phyloP scores from a whole-genome alignment of 441 rosid species.

The Dalechampia spathulata region DNA sequence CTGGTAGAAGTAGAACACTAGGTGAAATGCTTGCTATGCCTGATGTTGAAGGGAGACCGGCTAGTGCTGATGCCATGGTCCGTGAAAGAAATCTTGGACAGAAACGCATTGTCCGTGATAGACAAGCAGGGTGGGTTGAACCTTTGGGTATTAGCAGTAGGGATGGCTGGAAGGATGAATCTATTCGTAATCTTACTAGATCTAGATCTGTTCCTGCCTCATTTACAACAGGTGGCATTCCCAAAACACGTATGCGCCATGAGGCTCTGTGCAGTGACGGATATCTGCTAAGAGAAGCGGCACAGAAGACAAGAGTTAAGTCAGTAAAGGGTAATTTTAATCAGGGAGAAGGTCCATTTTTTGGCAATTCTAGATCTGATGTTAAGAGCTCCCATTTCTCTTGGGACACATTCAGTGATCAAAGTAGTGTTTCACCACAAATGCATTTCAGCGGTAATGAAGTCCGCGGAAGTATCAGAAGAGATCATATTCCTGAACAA shows the following conservation, averaged over 20 bases:
- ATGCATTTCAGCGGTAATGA: constrained; percentile 14
- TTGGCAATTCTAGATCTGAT: constrained; percentile 36
- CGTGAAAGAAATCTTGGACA: constrained; percentile 28
- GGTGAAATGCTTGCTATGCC: constrained; percentile 93
- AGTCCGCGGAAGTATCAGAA: constrained; percentile 23
- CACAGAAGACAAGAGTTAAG: constrained; percentile 39
- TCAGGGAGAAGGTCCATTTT: constrained; percentile 29
- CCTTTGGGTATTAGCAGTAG: constrained; percentile 89
- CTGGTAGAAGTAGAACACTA: constrained; percentile 59
- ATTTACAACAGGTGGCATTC: constrained; percentile 35
- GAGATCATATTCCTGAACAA: constrained; percentile 32
- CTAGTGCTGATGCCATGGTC: constrained; percentile 26
- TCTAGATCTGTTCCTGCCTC: constrained; percentile 66
- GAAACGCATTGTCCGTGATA: constrained; percentile 24
- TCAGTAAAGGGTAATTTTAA: constrained; percentile 32
- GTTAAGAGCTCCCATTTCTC: constrained; percentile 29
- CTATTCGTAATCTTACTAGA: constrained; percentile 36
- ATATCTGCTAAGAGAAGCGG: constrained; percentile 36
- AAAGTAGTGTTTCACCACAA: constrained; percentile 39
- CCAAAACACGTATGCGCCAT: constrained; percentile 20
- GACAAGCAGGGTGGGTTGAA: constrained; percentile 30
- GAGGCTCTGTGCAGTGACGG: constrained; percentile 35
- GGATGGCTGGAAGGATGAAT: constrained; percentile 89
- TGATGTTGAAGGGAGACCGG: constrained; percentile 44
- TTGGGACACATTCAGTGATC: constrained; percentile 20